phyloP scores from a whole-genome alignment of 2,329 filamentous ascomycete species.

The Calonectria pauciramosa region DNA sequence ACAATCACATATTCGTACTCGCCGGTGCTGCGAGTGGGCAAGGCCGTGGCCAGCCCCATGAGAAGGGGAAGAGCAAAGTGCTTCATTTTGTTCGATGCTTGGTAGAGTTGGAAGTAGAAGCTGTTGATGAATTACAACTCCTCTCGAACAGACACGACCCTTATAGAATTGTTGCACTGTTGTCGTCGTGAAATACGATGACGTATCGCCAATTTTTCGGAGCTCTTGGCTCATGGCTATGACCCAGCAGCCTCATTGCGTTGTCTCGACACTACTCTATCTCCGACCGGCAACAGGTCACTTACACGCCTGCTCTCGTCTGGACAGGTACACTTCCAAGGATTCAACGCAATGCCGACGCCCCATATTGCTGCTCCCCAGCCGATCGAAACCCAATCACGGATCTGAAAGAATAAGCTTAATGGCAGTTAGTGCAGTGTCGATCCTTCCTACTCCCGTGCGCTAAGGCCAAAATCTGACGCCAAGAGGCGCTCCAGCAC shows the following conservation, averaged over 20 bases:
- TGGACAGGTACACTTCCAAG: background rate
- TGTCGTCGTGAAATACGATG: background rate
- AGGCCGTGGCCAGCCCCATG: slow-evolving; percentile 10
- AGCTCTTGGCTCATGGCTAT: background rate
- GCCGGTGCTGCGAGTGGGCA: background rate
- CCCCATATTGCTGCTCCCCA: background rate
- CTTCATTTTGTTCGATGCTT: slow-evolving; percentile 13
- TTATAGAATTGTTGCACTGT: background rate
- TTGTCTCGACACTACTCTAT: background rate
- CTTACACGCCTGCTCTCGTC: background rate
- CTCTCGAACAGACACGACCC: too few species aligned
- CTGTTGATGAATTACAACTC: background rate
- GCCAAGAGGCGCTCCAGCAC: background rate
- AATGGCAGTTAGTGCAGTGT: background rate
- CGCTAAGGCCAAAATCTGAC: background rate
- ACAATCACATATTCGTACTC: slow-evolving; percentile 71
- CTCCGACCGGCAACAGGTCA: background rate
- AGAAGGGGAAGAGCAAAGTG: background rate
- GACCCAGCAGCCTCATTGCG: background rate
- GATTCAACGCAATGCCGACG: background rate
- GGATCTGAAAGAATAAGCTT: background rate
- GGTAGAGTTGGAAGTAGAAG: background rate
- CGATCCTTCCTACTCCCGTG: background rate
- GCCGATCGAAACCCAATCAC: background rate
- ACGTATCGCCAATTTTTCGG: background rate